A percentile compares a stretch with the other conserved stretches of the same genome.
Conservation (phyloP, 2,329 filamentous ascomycete genomes). For the Apiospora sp. region DNA sequence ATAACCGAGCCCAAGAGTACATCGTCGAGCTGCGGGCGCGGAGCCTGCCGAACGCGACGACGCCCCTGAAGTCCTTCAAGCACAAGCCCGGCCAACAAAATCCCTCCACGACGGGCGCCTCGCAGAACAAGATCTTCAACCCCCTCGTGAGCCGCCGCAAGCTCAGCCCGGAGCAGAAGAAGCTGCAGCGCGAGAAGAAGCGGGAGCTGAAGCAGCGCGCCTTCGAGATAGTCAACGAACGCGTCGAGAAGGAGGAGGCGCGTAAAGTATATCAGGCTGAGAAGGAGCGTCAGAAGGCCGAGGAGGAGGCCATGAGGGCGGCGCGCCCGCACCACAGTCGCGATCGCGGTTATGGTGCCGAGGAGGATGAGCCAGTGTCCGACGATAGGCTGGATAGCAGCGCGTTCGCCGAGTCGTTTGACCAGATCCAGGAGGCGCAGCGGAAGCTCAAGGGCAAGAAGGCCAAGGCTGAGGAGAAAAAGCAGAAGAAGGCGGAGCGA, state of each 20-base stretch:
- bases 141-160: not conserved
- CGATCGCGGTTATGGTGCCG: not conserved
- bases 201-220: not conserved
- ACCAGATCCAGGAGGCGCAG: not conserved
- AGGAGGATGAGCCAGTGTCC: not conserved
- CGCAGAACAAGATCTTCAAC: not conserved
- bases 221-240: not conserved
- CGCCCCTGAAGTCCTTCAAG: not conserved
- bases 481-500: conserved; percentile 11
- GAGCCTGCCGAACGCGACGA: not conserved
- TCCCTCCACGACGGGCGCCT: not conserved
- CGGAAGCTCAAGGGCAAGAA: conserved; percentile 22
- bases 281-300: not conserved
- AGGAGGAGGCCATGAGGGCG: not conserved
- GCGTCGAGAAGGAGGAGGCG: not conserved
- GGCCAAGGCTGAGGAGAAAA: conserved; percentile 5
- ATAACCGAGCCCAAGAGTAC: not conserved
- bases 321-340: not conserved
- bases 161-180: not conserved
- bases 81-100: not conserved
- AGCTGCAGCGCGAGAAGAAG: not conserved
- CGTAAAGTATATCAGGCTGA: not conserved
- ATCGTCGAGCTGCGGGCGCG: not conserved
- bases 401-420: not conserved
- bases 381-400: not conserved